Conservation (phyloP, 768 basidiomycete species). For the Pleurotus sapidus region DNA sequence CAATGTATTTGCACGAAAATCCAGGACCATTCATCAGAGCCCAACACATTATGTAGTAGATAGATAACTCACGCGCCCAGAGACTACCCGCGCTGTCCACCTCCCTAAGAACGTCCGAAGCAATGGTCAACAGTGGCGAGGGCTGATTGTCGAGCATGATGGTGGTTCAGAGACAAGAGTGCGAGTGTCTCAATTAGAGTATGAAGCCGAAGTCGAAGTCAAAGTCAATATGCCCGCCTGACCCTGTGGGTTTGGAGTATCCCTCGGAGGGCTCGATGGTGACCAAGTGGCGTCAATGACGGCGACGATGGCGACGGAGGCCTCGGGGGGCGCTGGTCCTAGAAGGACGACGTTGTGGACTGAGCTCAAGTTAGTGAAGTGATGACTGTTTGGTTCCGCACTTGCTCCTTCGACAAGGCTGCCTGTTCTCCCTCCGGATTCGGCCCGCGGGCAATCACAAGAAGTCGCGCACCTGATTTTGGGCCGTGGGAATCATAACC, state of each 20-base stretch:
- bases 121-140: slow-evolving; percentile 64
- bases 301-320: not conserved
- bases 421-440: not conserved
- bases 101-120: slow-evolving; percentile 62
- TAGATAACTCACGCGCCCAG: slow-evolving; percentile 56
- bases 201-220: not conserved
- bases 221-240: slow-evolving; percentile 2
- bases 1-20: no score
- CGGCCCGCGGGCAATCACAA: slow-evolving; percentile 7
- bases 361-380: not conserved
- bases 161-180: slow-evolving; percentile 2
- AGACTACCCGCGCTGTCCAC: slow-evolving; percentile 67
- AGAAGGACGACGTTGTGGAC: not conserved
- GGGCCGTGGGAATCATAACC: not conserved
- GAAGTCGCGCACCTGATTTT: not conserved
- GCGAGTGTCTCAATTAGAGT: not conserved
- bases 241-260: not conserved
- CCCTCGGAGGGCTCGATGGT: not conserved
- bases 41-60: not conserved
- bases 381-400: slow-evolving; percentile 7
- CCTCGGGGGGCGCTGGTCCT: not conserved
- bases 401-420: slow-evolving; percentile 6
- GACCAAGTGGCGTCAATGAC: not conserved
- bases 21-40: no score
- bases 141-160: slow-evolving; percentile 52